Percentiles rank a stretch among this genome's conserved stretches.
These are phyloP conservation scores for Penicillium oxalicum DNA, from an alignment of 2,329 filamentous ascomycete species.

Conservation along the genomic window DNA sequence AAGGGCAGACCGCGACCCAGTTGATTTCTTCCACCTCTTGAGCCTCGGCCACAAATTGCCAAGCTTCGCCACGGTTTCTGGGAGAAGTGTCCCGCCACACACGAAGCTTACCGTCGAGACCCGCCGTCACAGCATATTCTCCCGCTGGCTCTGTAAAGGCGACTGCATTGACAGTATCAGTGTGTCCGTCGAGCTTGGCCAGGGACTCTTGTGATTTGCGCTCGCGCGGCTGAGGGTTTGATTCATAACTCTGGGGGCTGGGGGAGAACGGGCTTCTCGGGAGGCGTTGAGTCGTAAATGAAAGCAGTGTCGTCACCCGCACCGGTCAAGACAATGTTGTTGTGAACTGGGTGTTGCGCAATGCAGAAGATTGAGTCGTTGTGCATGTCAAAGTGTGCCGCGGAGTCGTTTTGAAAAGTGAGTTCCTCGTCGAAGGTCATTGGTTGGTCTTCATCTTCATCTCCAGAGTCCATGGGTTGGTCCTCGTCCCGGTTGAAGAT, in stretches of 20 bases:
- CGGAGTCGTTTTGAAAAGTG: constrained; percentile 80
- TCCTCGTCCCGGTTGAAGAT: constrained; percentile 64
- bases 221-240: constrained; percentile 56
- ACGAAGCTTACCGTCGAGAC: constrained; percentile 76
- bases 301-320: constrained; percentile 82
- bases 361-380: constrained; percentile 92
- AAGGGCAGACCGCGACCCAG: constrained; percentile 78
- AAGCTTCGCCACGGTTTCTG: constrained; percentile 47
- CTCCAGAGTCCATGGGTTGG: constrained; percentile 72
- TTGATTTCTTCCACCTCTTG: constrained; percentile 94
- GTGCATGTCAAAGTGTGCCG: constrained; percentile 85
- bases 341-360: constrained; percentile 77
- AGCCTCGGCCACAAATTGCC: constrained; percentile 66
- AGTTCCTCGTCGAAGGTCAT: constrained; percentile 53
- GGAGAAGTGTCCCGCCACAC: constrained; percentile 55
- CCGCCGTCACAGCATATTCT: constrained; percentile 78
- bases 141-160: constrained; percentile 77
- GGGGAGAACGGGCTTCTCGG: constrained; percentile 62
- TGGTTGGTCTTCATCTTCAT: constrained; percentile 50
- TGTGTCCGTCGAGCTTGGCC: constrained; percentile 79
- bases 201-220: constrained; percentile 58
- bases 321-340: constrained; percentile 76
- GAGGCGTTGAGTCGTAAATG: constrained; percentile 69
- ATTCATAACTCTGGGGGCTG: constrained; percentile 66
- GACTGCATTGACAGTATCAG: constrained; percentile 82